Evolutionary conservation across 2,329 filamentous ascomycete species (phyloP).

Genomic region (Ceratocystis variospora): DNA sequence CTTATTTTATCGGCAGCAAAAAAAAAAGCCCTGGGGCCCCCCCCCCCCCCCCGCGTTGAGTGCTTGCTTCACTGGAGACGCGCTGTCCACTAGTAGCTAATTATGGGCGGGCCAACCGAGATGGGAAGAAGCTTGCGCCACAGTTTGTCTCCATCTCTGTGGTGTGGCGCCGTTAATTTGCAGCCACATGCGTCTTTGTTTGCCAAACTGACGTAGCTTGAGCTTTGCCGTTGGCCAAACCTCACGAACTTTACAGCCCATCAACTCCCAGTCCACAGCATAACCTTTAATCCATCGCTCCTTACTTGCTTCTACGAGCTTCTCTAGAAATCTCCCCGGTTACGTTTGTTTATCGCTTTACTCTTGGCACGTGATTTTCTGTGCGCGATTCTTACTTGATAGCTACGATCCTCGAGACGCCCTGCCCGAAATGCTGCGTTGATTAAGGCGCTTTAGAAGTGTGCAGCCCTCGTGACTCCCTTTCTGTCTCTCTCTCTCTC

Average conservation of each 20-base stretch:
- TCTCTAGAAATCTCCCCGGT: neutral
- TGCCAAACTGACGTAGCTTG: neutral
- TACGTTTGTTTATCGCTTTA: neutral
- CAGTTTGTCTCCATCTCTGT: neutral
- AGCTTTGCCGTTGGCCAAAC: neutral
- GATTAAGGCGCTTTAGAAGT: neutral
- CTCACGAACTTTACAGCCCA: neutral
- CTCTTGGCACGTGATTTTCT: neutral
- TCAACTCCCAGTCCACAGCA: neutral
- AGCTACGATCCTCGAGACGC: neutral
- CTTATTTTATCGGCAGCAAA: neutral
- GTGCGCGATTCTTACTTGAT: neutral
- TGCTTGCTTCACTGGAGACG: neutral
- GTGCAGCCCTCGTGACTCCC: neutral
- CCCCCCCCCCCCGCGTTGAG: neutral
- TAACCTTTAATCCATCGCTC: neutral
- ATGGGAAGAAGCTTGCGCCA: neutral
- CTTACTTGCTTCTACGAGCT: conserved; percentile 19
- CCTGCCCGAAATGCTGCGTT: conserved; percentile 8
- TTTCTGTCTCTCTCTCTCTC: neutral
- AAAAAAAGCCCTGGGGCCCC: neutral
- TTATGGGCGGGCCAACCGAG: neutral
- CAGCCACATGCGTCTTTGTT: neutral
- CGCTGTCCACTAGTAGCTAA: neutral
- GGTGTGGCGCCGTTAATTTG: neutral